A percentile compares a stretch with the other conserved stretches of the same genome.
phyloP scores from a whole-genome alignment of 371 early-diverging fungal genomes.

The Actinomortierella wolfii region DNA sequence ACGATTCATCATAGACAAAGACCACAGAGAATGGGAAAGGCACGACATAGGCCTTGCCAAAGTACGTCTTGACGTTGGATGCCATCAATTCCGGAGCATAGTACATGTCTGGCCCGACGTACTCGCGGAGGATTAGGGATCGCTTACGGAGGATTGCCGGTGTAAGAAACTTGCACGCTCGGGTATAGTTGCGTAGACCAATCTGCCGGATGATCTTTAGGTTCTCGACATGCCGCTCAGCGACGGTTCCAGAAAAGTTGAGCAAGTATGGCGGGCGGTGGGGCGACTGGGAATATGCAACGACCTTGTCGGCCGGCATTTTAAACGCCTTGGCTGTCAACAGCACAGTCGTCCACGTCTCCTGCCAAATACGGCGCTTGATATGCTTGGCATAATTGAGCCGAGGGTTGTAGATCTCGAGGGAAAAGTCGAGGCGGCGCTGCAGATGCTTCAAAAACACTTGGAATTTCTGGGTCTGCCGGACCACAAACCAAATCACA shows the following conservation, averaged over 20 bases:
- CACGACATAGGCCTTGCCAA: conserved; percentile 59
- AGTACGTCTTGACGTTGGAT: conserved; percentile 55
- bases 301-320: conserved; percentile 51
- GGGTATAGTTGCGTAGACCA: conserved; percentile 52
- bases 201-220: conserved; percentile 57
- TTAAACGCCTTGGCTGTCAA: conserved; percentile 57
- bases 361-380: conserved; percentile 59
- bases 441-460: conserved; percentile 45
- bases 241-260: conserved; percentile 60
- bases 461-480: conserved; percentile 46
- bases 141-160: conserved; percentile 38
- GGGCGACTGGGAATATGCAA: conserved; percentile 50
- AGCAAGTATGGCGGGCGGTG: conserved; percentile 63
- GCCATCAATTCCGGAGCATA: conserved; percentile 54
- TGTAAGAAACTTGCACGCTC: conserved; percentile 44
- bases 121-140: conserved; percentile 40
- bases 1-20: conserved; percentile 65
- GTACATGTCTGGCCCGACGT: conserved; percentile 67
- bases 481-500: conserved; percentile 43
- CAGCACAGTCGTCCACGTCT: conserved; percentile 65
- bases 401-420: conserved; percentile 43
- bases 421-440: conserved; percentile 43
- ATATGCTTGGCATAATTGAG: conserved; percentile 48
- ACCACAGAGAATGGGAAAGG: conserved; percentile 68
- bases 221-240: conserved; percentile 68